These are phyloP conservation scores for Ceratocystis variospora DNA, from an alignment of 2,329 filamentous ascomycete genomes.

Conservation along the genomic window DNA sequence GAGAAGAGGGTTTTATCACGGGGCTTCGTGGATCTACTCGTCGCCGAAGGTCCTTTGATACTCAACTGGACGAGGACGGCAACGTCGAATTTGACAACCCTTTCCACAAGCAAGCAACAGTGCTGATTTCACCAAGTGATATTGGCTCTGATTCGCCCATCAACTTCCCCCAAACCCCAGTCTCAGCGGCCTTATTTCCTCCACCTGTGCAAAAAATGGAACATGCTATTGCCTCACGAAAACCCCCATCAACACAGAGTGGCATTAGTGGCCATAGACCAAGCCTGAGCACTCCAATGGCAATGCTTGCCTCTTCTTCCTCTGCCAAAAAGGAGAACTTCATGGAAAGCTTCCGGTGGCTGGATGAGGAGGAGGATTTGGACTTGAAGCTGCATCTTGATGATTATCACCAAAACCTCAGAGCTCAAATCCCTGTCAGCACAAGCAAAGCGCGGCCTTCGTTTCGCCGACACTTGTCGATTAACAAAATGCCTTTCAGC, in stretches of 20 bases:
- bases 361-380: constrained; percentile 58
- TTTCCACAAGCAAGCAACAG: constrained; percentile 15
- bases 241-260: constrained; percentile 24
- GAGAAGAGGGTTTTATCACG: constrained; percentile 16
- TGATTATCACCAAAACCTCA: constrained; percentile 53
- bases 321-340: constrained; percentile 37
- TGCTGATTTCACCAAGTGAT: constrained; percentile 17
- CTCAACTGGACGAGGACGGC: constrained; percentile 13
- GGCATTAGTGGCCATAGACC: constrained; percentile 24
- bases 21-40: constrained; percentile 26
- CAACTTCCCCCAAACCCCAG: constrained; percentile 6
- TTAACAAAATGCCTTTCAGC: constrained; percentile 50
- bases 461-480: constrained; percentile 58
- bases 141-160: constrained; percentile 11
- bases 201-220: constrained; percentile 10
- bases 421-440: constrained; percentile 35
- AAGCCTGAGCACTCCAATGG: constrained; percentile 17
- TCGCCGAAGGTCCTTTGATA: constrained; percentile 17
- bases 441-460: constrained; percentile 40
- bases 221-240: constrained; percentile 10
- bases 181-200: background rate
- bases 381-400: constrained; percentile 54
- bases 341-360: constrained; percentile 57
- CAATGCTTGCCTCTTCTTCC: constrained; percentile 21
- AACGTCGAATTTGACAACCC: constrained; percentile 16